phyloP scores from a whole-genome alignment of 441 rosid species.

The Gossypium davidsonii region DNA sequence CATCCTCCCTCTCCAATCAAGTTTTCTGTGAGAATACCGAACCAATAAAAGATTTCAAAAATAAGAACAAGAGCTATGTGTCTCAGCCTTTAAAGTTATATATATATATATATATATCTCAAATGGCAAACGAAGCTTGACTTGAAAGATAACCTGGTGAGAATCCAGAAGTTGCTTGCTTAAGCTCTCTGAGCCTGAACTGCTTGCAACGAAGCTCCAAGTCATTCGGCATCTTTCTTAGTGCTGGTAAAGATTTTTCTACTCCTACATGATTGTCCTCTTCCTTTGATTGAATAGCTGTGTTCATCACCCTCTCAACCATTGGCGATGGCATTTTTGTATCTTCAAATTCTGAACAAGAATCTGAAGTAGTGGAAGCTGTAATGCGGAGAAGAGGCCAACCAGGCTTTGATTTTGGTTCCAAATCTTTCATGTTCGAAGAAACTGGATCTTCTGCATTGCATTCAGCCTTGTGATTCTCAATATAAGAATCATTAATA shows the following conservation, averaged over 20 bases:
- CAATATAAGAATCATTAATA: not conserved
- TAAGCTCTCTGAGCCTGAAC: slow-evolving; percentile 24
- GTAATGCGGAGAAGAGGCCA: slow-evolving; percentile 37
- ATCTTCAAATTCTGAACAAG: slow-evolving; percentile 19
- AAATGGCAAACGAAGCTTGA: not conserved
- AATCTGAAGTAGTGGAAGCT: slow-evolving; percentile 13
- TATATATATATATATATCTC: not conserved
- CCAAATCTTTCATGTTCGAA: not conserved
- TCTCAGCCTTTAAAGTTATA: not conserved
- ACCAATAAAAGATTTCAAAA: not conserved
- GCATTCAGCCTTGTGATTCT: not conserved
- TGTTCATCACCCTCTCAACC: not conserved
- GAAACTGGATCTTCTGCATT: slow-evolving; percentile 9
- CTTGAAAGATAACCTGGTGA: slow-evolving; percentile 26
- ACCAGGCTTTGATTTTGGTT: slow-evolving; percentile 24
- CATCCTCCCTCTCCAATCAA: slow-evolving; percentile 40
- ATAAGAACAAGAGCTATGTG: not conserved
- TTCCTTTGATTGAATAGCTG: not conserved
- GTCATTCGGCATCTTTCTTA: not conserved
- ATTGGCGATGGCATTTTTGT: not conserved
- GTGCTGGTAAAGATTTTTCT: slow-evolving; percentile 13
- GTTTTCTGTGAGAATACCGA: slow-evolving; percentile 17
- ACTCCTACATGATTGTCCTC: not conserved
- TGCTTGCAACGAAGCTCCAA: slow-evolving; percentile 12
- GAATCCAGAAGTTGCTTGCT: slow-evolving; percentile 23